Conservation (phyloP, 2,329 filamentous ascomycete genomes). For the Colletotrichum falcatum region DNA sequence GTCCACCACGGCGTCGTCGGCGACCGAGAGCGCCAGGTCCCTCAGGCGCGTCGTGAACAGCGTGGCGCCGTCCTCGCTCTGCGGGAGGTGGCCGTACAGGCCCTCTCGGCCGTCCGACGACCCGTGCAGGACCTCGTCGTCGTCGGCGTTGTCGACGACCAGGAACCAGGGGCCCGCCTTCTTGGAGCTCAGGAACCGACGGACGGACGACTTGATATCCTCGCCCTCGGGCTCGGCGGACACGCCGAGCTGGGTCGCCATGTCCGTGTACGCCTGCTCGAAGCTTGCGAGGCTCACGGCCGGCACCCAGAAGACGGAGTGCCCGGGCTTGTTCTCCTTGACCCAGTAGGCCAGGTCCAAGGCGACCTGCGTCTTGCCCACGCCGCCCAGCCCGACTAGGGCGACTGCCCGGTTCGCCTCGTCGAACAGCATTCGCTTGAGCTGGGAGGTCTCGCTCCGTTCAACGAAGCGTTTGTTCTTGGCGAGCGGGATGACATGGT, state of each 20-base stretch:
- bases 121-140: constrained; percentile 46
- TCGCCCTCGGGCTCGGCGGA: constrained; percentile 60
- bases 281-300: constrained; percentile 50
- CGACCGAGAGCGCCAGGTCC: constrained; percentile 47
- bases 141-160: constrained; percentile 55
- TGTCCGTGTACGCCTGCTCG: constrained; percentile 50
- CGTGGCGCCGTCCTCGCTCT: constrained; percentile 46
- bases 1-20: constrained; percentile 44
- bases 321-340: constrained; percentile 47
- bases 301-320: constrained; percentile 55
- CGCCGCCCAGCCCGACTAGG: constrained; percentile 51
- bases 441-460: constrained; percentile 42
- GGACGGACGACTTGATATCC: constrained; percentile 72
- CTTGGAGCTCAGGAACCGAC: constrained; percentile 47
- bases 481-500: constrained; percentile 31
- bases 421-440: constrained; percentile 45
- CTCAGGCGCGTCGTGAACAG: constrained; percentile 51
- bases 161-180: constrained; percentile 50
- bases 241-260: constrained; percentile 48
- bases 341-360: constrained; percentile 53
- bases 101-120: constrained; percentile 26
- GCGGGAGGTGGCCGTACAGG: constrained; percentile 48
- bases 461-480: constrained; percentile 46
- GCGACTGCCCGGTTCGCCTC: constrained; percentile 42
- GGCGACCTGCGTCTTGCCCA: constrained; percentile 54